Conservation (phyloP, 2,329 filamentous ascomycete genomes). For the Colletotrichum salicis region DNA sequence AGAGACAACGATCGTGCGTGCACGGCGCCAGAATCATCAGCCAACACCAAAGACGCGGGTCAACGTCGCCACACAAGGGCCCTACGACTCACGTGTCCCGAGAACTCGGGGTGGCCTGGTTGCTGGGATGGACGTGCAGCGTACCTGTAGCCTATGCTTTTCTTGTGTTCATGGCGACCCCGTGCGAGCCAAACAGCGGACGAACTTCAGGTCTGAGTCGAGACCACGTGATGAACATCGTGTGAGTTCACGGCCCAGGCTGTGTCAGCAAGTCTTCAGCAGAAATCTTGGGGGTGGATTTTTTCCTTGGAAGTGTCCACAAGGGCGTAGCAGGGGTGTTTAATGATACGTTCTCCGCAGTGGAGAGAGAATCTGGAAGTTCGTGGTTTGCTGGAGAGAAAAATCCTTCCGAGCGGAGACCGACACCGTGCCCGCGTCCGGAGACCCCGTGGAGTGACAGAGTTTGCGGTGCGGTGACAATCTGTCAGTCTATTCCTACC, state of each 20-base stretch:
- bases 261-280: neutral
- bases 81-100: constrained; percentile 16
- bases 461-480: neutral
- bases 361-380: constrained; percentile 17
- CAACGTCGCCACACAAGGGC: neutral
- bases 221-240: constrained; percentile 20
- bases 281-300: neutral
- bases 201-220: constrained; percentile 5
- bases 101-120: constrained; percentile 5
- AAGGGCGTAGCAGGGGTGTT: constrained; percentile 2
- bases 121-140: neutral
- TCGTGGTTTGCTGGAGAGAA: neutral
- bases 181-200: constrained; percentile 6
- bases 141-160: neutral
- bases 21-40: neutral
- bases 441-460: constrained; percentile 28
- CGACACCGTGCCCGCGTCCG: constrained; percentile 4
- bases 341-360: constrained; percentile 25
- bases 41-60: constrained; percentile 1
- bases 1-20: constrained; percentile 17
- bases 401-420: constrained; percentile 25
- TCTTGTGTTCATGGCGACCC: neutral
- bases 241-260: neutral
- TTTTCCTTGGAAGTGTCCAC: neutral
- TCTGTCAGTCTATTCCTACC: neutral